A percentile compares a stretch with the other conserved stretches of the same genome.
Evolutionary conservation across 2,329 filamentous ascomycete species (phyloP).

Genomic region (Talaromyces sp.): DNA sequence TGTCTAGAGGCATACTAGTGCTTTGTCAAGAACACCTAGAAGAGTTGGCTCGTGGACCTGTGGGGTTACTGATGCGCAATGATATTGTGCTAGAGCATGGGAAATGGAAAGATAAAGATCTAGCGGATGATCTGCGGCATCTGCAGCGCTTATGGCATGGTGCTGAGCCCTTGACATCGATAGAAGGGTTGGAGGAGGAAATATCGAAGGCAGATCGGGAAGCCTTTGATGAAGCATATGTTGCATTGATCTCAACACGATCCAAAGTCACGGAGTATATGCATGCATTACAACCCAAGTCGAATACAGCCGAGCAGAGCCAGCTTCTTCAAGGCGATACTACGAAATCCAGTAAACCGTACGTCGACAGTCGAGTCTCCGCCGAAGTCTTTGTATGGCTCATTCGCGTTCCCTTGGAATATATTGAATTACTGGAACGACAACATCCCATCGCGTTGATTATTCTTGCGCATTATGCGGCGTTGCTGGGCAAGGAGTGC

Average conservation of each 20-base stretch:
- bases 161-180: not conserved
- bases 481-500: slow-evolving; percentile 4
- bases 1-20: slow-evolving; percentile 13
- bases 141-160: slow-evolving; percentile 8
- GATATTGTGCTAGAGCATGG: not conserved
- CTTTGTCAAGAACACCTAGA: slow-evolving; percentile 1
- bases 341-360: not conserved
- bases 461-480: slow-evolving; percentile 17
- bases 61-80: not conserved
- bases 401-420: not conserved
- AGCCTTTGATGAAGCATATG: slow-evolving; percentile 9
- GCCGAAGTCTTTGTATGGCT: slow-evolving; percentile 17
- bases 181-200: not conserved
- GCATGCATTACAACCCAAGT: not conserved
- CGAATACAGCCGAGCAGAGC: not conserved
- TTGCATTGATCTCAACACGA: not conserved
- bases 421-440: slow-evolving; percentile 17
- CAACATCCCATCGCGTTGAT: slow-evolving; percentile 17
- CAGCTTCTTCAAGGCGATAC: not conserved
- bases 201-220: slow-evolving; percentile 1
- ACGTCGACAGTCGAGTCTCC: not conserved
- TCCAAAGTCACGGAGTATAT: not conserved
- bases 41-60: not conserved
- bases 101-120: not conserved
- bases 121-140: not conserved